Conservation (phyloP, 805 yeast genomes). For the Sugiyamaella boreocaroliniensis region DNA sequence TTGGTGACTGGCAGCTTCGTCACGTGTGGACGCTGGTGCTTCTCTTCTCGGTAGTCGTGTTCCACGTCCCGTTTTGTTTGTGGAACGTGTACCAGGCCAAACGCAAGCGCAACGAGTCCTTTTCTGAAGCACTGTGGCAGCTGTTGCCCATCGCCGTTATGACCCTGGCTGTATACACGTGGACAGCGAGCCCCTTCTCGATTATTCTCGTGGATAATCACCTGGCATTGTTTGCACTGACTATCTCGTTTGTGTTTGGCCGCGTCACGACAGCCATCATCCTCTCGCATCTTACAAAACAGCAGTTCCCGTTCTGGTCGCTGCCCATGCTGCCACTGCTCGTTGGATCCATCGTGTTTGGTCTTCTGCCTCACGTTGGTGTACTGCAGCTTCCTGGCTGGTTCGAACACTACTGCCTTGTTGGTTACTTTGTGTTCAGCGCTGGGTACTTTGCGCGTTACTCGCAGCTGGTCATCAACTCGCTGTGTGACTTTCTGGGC, state of each 20-base stretch:
- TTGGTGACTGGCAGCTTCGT: slow-evolving; percentile 12
- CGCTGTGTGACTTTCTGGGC: slow-evolving; percentile 74
- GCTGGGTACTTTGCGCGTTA: slow-evolving; percentile 59
- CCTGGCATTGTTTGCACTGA: slow-evolving; percentile 67
- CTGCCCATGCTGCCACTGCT: slow-evolving; percentile 50
- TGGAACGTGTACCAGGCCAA: slow-evolving; percentile 37
- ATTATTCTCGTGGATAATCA: slow-evolving; percentile 35
- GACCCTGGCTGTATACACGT: slow-evolving; percentile 41
- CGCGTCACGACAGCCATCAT: slow-evolving; percentile 58
- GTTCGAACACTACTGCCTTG: slow-evolving; percentile 38
- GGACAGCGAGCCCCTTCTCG: slow-evolving; percentile 46
- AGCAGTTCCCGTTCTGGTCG: slow-evolving; percentile 67
- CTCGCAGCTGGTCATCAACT: slow-evolving; percentile 68
- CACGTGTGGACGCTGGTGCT: slow-evolving; percentile 28
- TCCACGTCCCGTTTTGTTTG: slow-evolving; percentile 63
- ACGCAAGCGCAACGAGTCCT: slow-evolving; percentile 42
- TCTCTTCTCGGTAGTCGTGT: slow-evolving; percentile 35
- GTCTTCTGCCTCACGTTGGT: slow-evolving; percentile 47
- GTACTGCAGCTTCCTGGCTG: slow-evolving; percentile 24
- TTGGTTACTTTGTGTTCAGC: slow-evolving; percentile 57
- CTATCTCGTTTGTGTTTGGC: slow-evolving; percentile 82
- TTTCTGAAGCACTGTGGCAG: slow-evolving; percentile 43
- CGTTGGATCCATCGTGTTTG: slow-evolving; percentile 32
- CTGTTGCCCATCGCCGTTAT: slow-evolving; percentile 62
- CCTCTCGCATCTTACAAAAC: slow-evolving; percentile 78